phyloP scores from a whole-genome alignment of 257 asterid genomes.

The Solanum okadae region DNA sequence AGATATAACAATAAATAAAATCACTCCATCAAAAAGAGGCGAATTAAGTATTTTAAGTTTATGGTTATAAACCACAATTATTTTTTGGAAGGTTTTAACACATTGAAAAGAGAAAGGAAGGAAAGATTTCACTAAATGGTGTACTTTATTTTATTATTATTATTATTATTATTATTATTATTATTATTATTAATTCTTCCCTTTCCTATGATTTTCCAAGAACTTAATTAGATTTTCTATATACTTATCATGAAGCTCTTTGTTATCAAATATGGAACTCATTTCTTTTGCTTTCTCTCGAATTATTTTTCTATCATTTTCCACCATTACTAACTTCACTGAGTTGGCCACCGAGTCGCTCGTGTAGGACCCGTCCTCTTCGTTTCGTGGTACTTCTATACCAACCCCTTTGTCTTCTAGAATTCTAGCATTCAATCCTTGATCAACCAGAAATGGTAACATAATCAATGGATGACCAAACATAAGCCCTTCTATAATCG shows the following conservation, averaged over 20 bases:
- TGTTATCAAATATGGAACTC: slow-evolving; percentile 6
- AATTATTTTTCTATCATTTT: neutral
- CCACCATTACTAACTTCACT: slow-evolving; percentile 14
- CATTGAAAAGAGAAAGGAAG: too few species aligned
- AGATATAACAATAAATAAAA: neutral
- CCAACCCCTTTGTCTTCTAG: slow-evolving; percentile 5
- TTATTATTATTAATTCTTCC: neutral
- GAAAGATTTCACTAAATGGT: neutral
- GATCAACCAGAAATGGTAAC: slow-evolving; percentile 22
- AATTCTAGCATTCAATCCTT: neutral
- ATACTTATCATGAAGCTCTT: slow-evolving; percentile 14
- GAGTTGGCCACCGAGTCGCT: slow-evolving; percentile 17
- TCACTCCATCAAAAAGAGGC: neutral
- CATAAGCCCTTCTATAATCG: slow-evolving; percentile 25
- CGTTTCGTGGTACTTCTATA: slow-evolving; percentile 8
- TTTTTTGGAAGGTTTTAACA: neutral
- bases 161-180: neutral
- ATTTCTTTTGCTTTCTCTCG: slow-evolving; percentile 15
- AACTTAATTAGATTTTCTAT: neutral
- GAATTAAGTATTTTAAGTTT: neutral
- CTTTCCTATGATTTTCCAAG: slow-evolving; percentile 8
- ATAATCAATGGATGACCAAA: slow-evolving; percentile 20
- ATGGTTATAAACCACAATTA: neutral
- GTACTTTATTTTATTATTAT: neutral
- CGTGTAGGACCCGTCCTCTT: slow-evolving; percentile 20